These are phyloP conservation scores for Rhizopogon vesiculosus DNA, from an alignment of 768 basidiomycete species.

Conservation along the genomic window DNA sequence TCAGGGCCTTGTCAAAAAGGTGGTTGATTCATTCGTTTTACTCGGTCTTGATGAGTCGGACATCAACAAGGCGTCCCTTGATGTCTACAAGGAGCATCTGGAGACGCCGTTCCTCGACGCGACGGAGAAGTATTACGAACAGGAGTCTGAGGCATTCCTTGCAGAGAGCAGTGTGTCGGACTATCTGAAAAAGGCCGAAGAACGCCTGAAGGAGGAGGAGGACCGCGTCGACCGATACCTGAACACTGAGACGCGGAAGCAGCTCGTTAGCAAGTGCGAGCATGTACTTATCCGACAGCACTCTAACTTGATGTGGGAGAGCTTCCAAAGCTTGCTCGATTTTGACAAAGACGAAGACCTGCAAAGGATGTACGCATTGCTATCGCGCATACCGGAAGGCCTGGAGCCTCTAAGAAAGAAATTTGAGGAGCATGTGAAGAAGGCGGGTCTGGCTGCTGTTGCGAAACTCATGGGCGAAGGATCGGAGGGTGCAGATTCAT, in stretches of 20 bases:
- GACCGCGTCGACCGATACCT: conserved; percentile 93
- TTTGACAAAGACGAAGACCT: conserved; percentile 94
- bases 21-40: conserved; percentile 92
- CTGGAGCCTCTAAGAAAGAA: conserved; percentile 86
- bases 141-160: conserved; percentile 88
- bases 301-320: conserved; percentile 82
- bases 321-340: conserved; percentile 85
- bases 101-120: conserved; percentile 84
- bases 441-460: conserved; percentile 78
- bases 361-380: conserved; percentile 90
- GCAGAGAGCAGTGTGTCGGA: conserved; percentile 87
- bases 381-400: conserved; percentile 86
- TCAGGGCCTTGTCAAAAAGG: conserved; percentile 88
- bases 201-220: conserved; percentile 89
- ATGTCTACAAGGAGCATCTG: conserved; percentile 90
- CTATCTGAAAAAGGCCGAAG: conserved; percentile 93
- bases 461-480: conserved; percentile 62
- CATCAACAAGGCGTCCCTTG: conserved; percentile 87
- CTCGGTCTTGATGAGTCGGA: conserved; percentile 92
- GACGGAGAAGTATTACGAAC: conserved; percentile 88
- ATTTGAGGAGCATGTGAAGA: conserved; percentile 96
- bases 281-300: conserved; percentile 88
- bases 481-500: conserved; percentile 45
- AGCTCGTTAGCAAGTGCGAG: conserved; percentile 80
- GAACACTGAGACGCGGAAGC: conserved; percentile 82